Percentiles rank a stretch among this genome's conserved stretches.
Evolutionary conservation across 2,329 filamentous ascomycete genomes (phyloP).

Genomic region (Fusarium veterinarium): DNA sequence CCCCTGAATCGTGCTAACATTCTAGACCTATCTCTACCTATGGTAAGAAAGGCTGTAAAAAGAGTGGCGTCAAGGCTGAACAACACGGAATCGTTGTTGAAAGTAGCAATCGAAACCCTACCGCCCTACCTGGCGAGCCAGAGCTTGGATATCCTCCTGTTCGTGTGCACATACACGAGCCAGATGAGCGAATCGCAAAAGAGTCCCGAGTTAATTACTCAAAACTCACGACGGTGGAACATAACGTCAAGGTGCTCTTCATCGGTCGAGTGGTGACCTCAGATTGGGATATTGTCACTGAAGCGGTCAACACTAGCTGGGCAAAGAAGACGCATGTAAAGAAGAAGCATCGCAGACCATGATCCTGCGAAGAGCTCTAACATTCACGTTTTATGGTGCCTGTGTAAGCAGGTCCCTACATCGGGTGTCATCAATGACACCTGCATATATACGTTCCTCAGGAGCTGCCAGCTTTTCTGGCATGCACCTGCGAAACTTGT

Average conservation of each 20-base stretch:
- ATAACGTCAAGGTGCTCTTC: constrained; percentile 68
- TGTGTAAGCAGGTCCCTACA: constrained; percentile 30
- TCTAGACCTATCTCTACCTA: constrained; percentile 67
- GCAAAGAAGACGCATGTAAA: constrained; percentile 55
- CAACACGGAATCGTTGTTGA: constrained; percentile 66
- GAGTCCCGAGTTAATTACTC: constrained; percentile 70
- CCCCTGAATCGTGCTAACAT: constrained; percentile 15
- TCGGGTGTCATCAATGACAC: constrained; percentile 36
- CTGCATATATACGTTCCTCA: constrained; percentile 49
- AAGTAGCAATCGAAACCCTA: constrained; percentile 46
- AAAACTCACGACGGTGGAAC: constrained; percentile 66
- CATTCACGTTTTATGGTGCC: constrained; percentile 44
- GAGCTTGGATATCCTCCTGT: constrained; percentile 61
- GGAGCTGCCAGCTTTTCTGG: constrained; percentile 29
- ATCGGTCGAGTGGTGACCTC: constrained; percentile 59
- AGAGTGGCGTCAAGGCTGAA: constrained; percentile 62
- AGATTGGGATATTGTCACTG: constrained; percentile 56
- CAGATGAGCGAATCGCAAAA: constrained; percentile 58
- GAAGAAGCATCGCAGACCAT: constrained; percentile 42
- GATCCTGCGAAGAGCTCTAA: constrained; percentile 16
- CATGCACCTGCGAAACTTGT: constrained; percentile 35
- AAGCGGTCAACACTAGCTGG: constrained; percentile 64
- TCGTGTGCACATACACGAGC: constrained; percentile 55
- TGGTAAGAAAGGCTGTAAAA: constrained; percentile 62
- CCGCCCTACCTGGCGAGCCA: constrained; percentile 56